Evolutionary conservation across 345 rosid species (phyloP).

Genomic region (Cardamine resedifolia): DNA sequence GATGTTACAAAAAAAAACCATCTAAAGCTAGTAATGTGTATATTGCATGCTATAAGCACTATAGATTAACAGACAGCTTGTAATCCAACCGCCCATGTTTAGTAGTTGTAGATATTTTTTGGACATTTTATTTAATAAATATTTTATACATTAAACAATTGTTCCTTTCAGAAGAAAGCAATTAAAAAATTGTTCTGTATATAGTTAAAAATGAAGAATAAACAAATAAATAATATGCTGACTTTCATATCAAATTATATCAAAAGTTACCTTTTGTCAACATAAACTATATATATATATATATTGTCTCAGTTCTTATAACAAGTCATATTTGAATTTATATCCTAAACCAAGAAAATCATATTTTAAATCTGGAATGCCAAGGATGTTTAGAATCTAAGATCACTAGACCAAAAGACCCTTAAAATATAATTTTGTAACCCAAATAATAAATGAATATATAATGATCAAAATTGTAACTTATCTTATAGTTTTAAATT

Average conservation of each 20-base stretch:
- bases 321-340: neutral
- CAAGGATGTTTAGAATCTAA: neutral
- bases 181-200: neutral
- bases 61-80: conserved; percentile 22
- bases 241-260: neutral
- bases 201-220: neutral
- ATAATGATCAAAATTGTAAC: neutral
- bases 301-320: neutral
- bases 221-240: neutral
- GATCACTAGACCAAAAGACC: neutral
- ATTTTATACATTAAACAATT: neutral
- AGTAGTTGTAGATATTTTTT: conserved; percentile 10
- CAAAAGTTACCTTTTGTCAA: conserved; percentile 13
- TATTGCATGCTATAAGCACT: conserved; percentile 17
- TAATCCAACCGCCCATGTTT: conserved; percentile 28
- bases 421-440: neutral
- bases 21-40: conserved; percentile 16
- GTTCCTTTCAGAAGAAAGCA: neutral
- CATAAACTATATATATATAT: neutral
- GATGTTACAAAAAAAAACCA: neutral
- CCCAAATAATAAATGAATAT: neutral
- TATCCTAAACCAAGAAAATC: neutral
- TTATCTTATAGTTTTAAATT: neutral
- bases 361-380: neutral
- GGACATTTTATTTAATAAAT: neutral